A percentile compares a stretch with the other conserved stretches of the same genome.
Conservation (phyloP, 345 rosid genomes). For the Viola odorata region DNA sequence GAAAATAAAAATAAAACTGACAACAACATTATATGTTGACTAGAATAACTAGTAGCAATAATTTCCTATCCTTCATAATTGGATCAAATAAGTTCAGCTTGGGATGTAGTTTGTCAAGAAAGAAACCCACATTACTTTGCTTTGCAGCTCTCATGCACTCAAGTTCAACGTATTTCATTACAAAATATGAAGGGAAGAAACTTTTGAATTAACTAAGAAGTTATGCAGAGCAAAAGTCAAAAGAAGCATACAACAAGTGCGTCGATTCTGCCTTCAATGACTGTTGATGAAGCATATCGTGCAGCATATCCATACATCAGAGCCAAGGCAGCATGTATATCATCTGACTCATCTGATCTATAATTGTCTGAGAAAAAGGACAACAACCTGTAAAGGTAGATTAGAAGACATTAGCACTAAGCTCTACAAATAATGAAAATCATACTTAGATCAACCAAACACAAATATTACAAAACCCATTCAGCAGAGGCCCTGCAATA, state of each 20-base stretch:
- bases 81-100: too few species aligned
- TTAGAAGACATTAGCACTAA: constrained; percentile 14
- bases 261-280: constrained; percentile 96
- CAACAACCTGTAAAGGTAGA: constrained; percentile 53
- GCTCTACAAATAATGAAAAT: neutral
- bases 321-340: constrained; percentile 98
- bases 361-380: constrained; percentile 73
- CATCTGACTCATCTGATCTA: constrained; percentile 82
- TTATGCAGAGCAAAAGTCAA: constrained; percentile 12
- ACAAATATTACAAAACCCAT: neutral
- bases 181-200: neutral
- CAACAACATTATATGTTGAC: too few species aligned
- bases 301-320: constrained; percentile 99
- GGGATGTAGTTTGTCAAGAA: too few species aligned
- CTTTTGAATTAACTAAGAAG: constrained; percentile 6
- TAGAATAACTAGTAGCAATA: too few species aligned
- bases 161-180: too few species aligned
- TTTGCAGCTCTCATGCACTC: too few species aligned
- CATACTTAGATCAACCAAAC: constrained; percentile 6
- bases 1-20: too few species aligned
- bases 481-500: too few species aligned
- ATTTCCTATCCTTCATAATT: too few species aligned
- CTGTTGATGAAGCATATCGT: constrained; percentile 91
- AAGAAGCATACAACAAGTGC: constrained; percentile 78
- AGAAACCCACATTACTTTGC: too few species aligned